Evolutionary conservation across 176 grass and related monocot genomes (phyloP).

Genomic region (Oryza australiensis): DNA sequence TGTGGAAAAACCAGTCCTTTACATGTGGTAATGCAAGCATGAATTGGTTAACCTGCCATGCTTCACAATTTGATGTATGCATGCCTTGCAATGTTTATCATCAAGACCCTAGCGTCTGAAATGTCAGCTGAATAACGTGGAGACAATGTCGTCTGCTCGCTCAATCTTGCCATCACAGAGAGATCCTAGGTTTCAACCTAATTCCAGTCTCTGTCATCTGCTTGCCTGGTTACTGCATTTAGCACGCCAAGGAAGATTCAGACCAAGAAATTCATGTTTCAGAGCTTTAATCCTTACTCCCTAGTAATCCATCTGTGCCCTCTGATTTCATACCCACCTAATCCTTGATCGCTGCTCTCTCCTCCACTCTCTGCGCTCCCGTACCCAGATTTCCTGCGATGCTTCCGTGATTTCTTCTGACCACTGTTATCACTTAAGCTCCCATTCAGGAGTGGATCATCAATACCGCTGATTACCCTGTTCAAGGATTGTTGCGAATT

Average conservation of each 20-base stretch:
- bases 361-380: slow-evolving; percentile 49
- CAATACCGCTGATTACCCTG: slow-evolving; percentile 72
- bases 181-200: neutral
- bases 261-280: neutral
- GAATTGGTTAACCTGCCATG: neutral
- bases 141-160: neutral
- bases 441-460: slow-evolving; percentile 79
- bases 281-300: slow-evolving; percentile 40
- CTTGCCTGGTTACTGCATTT: neutral
- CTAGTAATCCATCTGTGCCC: slow-evolving; percentile 77
- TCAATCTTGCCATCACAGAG: slow-evolving; percentile 13
- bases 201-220: neutral
- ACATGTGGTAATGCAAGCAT: slow-evolving; percentile 8
- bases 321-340: slow-evolving; percentile 58
- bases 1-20: slow-evolving; percentile 9
- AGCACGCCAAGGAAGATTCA: neutral
- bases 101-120: neutral
- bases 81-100: slow-evolving; percentile 15
- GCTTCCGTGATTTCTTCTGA: slow-evolving; percentile 45
- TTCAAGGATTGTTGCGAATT: slow-evolving; percentile 47
- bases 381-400: slow-evolving; percentile 57
- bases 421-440: slow-evolving; percentile 74
- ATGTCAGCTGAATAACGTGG: slow-evolving; percentile 17
- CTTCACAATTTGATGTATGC: neutral
- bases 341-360: slow-evolving; percentile 63